Evolutionary conservation across 345 rosid genomes (phyloP), one percentile per base, ranked within the genome.

Genomic region (Lepidium sativum): DNA sequence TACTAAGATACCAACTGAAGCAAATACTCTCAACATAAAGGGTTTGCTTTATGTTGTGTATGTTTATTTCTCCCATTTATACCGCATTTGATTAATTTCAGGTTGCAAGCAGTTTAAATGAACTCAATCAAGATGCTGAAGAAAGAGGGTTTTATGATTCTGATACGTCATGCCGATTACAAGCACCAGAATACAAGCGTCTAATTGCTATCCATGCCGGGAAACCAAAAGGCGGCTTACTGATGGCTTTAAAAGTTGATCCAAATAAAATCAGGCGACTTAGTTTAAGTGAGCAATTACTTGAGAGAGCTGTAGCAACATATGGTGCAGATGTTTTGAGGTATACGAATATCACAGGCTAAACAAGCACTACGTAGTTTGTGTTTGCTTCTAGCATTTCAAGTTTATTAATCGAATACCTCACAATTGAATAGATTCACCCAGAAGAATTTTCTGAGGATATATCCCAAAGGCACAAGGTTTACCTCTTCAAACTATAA

Each of bases 381-480:
- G 23, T 29, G 35, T 41, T 57, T 50, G 21, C 63, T 39, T 12
- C 29, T 49, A 25, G 34, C 20, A 63, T 48, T 42, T 51, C 56
- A 61, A 63, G 8, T 10, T 32, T 13, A 49, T 39, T 1, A 27
- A 21, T 56, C 14, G 5, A 1, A 25, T 32, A 20, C 29, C 40
- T 45, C 63, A 38, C 39, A 29, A 39, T 16, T 59, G 49, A 60
- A 3, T 63, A 79, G 82, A 69, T 79, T 79, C 57, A 79, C 82
- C 2, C 84, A 78, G 74, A 79, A 78, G 64, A 83, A 83, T 49
- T 38, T 83, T 56, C 71, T 83, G 43, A 69, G 88, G 49, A 79
- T 83, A 53, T 81, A 81, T 65, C 88, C 88, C 6, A 81, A 77
- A 73, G 88, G 88, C 25, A 75, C 77, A 67, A 82, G 85, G 56